Base-by-base conservation (phyloP, 305 asterid species). In the Solanum hybrid region DNA sequence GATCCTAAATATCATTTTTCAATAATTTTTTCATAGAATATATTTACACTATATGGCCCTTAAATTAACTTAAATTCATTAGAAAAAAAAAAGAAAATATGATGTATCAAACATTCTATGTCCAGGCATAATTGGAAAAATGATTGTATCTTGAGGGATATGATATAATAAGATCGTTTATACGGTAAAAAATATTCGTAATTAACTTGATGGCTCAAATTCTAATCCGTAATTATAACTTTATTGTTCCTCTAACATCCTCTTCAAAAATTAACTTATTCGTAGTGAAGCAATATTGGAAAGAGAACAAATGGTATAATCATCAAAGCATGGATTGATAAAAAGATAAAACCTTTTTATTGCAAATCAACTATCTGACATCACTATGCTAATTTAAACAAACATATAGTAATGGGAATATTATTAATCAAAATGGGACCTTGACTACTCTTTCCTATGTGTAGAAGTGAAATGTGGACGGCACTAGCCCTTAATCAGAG, bases 81-180 rank as follows among this genome's bases (percentile, higher is more conserved):
- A 4, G 8, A 6, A 34, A 33, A 76, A 8, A 1, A 0, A 31
- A 34, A 20, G 0, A 1, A 34, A 20, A 0, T 20, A 0, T 20
- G 28, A 6, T 77, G 9, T 18, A 9, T 5, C 1, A 76, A 33
- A 1, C 7, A 33, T 76, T 33, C 5, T 77, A 8, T 20, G 26
- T 34, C 6, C 28, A 34, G 0, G 8, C n/a, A 9, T n/a, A 3
- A 2, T 10, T 20, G 14, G 4, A 3, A 77, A 77, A 77, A 11
- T 4, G 2, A 1, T 18, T 0, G 2, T 18, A 18, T 1, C 3
- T 74, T 74, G 33, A 74, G 8, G 14, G 6, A 16, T 29, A 14
- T 6, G 18, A 74, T 28, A 7, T 7, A 46, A 29, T 29, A 26
- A 34, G 1, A 8, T 4, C 6, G 11, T 16, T 1, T 75, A 75